Base-by-base conservation (phyloP, 192 early-diverging fungal genomes). In the Umbelopsis isabellina region DNA sequence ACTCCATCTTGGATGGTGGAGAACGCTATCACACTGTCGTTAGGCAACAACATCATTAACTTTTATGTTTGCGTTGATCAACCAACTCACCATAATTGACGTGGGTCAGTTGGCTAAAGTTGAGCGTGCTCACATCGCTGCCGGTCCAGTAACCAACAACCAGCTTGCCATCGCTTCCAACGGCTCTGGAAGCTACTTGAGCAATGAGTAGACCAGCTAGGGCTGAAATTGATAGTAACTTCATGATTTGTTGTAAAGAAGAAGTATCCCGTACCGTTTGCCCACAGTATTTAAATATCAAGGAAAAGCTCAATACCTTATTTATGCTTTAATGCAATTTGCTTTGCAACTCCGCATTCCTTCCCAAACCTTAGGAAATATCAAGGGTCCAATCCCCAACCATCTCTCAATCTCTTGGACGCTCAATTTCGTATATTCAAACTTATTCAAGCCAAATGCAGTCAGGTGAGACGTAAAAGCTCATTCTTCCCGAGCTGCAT, bases 151-250 rank as follows among this genome's bases (percentile, higher is more conserved):
- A 71, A 9, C 35, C 69, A 27, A 71, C 51, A 7, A 71, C 51
- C 10, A 71, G 20, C 25, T 71, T 71, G 51, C 69, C 69, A 27
- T 71, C 50, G 2, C 33, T 55, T 51, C 69, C 69, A 7, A 71
- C 69, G 20, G 52, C 35, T 21, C 69, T 49, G 23, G 69, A 51
- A 61, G 55, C 25, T 3, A 4, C 55, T 25, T 61, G 55, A 11
- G 55, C 25, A 37, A 61, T 35, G 4, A 61, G 16, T 2, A 35
- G 4, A 2, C 27, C 15, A 25, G 55, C 55, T 15, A 61, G 30
- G 13, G 55, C 30, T n/a, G 55, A 35, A 25, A 61, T 25, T 18
- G 55, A 35, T 0, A 61, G 18, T 25, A 61, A 61, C 37, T 61
- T 61, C 55, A 61, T 61, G 25, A 25, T 52, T 22, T 4, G 37